Percentiles rank a stretch among this genome's conserved stretches.
phyloP scores from a whole-genome alignment of 2,329 filamentous ascomycete species.

The Hypoxylon sp. region DNA sequence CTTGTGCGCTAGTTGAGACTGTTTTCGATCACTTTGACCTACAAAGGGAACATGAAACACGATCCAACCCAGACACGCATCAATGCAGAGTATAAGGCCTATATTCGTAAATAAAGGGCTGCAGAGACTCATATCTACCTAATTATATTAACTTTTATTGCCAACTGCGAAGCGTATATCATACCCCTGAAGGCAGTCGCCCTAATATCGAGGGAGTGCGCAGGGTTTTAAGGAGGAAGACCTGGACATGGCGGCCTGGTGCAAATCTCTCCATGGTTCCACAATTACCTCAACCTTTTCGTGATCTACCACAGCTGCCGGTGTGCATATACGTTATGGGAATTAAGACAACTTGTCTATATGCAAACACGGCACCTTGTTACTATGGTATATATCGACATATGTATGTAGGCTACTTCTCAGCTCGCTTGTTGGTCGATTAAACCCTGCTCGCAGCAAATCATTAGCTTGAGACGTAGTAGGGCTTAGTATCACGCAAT shows the following conservation, averaged over 20 bases:
- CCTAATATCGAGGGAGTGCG: slow-evolving; percentile 3
- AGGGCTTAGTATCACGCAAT: slow-evolving; percentile 26
- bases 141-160: not conserved
- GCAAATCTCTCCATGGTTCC: slow-evolving; percentile 21
- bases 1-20: slow-evolving; percentile 20
- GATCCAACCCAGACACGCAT: not conserved
- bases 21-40: not conserved
- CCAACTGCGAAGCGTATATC: not conserved
- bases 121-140: not conserved
- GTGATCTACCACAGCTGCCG: slow-evolving; percentile 11
- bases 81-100: not conserved
- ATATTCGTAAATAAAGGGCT: not conserved
- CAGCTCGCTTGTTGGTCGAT: slow-evolving; percentile 6
- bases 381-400: slow-evolving; percentile 7
- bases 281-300: slow-evolving; percentile 27
- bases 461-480: slow-evolving; percentile 17
- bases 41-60: not conserved
- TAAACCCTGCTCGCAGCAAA: slow-evolving; percentile 4
- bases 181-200: too few species aligned
- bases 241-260: not conserved
- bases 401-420: not conserved
- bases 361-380: slow-evolving; percentile 4
- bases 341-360: slow-evolving; percentile 11
- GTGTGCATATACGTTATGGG: not conserved
- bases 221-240: slow-evolving; percentile 10